phyloP scores from a whole-genome alignment of 805 yeast species.

The Debaryomyces castellii region DNA sequence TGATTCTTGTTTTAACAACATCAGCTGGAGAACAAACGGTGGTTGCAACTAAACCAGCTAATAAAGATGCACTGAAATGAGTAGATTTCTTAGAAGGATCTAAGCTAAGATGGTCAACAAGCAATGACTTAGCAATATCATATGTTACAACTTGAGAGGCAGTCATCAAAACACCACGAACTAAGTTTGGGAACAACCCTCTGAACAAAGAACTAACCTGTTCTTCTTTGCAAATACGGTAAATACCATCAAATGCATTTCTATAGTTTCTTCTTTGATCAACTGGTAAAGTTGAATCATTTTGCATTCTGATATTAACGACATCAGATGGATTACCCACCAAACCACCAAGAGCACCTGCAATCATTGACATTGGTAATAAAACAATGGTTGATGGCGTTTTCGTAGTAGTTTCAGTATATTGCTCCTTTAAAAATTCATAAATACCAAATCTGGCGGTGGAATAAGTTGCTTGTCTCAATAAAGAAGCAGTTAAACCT shows the following conservation, averaged over 20 bases:
- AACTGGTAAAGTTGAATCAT: conserved; percentile 68
- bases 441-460: conserved; percentile 86
- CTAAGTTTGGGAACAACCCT: conserved; percentile 75
- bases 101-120: conserved; percentile 50
- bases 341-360: conserved; percentile 81
- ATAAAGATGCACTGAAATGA: conserved; percentile 73
- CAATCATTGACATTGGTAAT: conserved; percentile 78
- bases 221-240: conserved; percentile 59
- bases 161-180: conserved; percentile 84
- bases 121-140: conserved; percentile 64
- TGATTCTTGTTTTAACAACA: conserved; percentile 83
- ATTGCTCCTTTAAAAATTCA: conserved; percentile 64
- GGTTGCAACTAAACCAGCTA: conserved; percentile 87
- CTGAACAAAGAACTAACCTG: conserved; percentile 59
- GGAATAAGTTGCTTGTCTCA: conserved; percentile 87
- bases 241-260: conserved; percentile 76
- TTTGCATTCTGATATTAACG: conserved; percentile 88
- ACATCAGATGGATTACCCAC: conserved; percentile 89
- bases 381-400: conserved; percentile 58
- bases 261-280: conserved; percentile 69
- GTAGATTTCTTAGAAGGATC: conserved; percentile 65
- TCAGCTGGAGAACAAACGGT: conserved; percentile 93
- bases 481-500: conserved; percentile 77
- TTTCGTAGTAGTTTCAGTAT: conserved; percentile 37
- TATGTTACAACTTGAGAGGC: conserved; percentile 89